These are phyloP conservation scores for Solanum chaucha DNA, from an alignment of 257 asterid genomes.

Conservation along the genomic window DNA sequence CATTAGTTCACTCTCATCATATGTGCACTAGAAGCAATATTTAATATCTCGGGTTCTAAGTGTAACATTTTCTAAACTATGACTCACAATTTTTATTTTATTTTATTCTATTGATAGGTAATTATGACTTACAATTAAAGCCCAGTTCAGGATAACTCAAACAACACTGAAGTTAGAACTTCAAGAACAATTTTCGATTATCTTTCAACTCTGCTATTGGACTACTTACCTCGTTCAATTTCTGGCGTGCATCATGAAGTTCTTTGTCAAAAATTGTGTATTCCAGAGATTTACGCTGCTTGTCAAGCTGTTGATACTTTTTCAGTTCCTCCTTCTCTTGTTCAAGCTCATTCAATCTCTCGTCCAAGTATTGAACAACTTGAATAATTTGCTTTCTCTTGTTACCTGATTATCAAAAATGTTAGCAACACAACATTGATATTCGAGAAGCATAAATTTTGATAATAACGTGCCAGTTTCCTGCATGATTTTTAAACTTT, in stretches of 20 bases:
- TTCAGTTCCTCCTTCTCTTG: slow-evolving; percentile 95
- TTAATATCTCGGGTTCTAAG: background rate
- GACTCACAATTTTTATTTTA: background rate
- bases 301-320: slow-evolving; percentile 90
- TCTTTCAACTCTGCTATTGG: background rate
- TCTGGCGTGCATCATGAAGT: slow-evolving; percentile 89
- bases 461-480: slow-evolving; percentile 64
- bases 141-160: background rate
- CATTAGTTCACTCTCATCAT: background rate
- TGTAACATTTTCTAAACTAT: background rate
- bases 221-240: slow-evolving; percentile 46
- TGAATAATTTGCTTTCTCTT: slow-evolving; percentile 92
- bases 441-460: slow-evolving; percentile 7
- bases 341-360: slow-evolving; percentile 92
- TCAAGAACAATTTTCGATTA: background rate
- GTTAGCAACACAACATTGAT: slow-evolving; percentile 10
- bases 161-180: background rate
- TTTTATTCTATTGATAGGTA: background rate
- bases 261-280: slow-evolving; percentile 89
- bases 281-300: slow-evolving; percentile 86
- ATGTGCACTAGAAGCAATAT: background rate
- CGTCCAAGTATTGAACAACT: slow-evolving; percentile 96
- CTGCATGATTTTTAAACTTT: slow-evolving; percentile 96
- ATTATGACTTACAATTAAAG: background rate
- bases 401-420: slow-evolving; percentile 48